Evolutionary conservation across 345 rosid species (phyloP).

Genomic region (Euphorbia lathyris): DNA sequence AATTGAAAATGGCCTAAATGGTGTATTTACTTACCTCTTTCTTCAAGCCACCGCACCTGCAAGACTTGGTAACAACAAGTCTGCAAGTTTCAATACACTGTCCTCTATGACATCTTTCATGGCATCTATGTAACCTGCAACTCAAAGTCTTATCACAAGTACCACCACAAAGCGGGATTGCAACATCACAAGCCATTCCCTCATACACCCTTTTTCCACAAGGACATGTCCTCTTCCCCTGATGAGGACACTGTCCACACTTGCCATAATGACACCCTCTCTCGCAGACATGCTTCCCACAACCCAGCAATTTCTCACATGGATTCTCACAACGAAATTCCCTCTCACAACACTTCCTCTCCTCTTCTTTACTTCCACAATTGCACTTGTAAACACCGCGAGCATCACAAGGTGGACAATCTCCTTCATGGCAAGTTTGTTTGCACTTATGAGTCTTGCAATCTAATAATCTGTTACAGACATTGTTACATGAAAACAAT

Average conservation of each 20-base stretch:
- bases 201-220: conserved; percentile 76
- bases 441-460: conserved; percentile 58
- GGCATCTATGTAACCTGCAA: conserved; percentile 78
- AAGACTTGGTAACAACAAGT: conserved; percentile 59
- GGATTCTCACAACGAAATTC: conserved; percentile 67
- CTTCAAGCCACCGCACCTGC: conserved; percentile 71
- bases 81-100: conserved; percentile 82
- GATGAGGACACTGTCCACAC: conserved; percentile 76
- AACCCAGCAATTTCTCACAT: conserved; percentile 50
- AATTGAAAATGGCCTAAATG: conserved; percentile 4
- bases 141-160: conserved; percentile 75
- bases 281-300: conserved; percentile 74
- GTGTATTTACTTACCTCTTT: conserved; percentile 63
- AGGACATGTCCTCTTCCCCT: conserved; percentile 85
- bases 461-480: conserved; percentile 45
- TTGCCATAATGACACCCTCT: conserved; percentile 74
- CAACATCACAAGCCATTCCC: conserved; percentile 75
- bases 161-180: conserved; percentile 65
- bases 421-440: conserved; percentile 61
- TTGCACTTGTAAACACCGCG: conserved; percentile 50
- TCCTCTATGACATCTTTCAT: conserved; percentile 83
- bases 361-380: conserved; percentile 59
- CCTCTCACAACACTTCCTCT: conserved; percentile 72
- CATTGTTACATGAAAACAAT: conserved; percentile 53
- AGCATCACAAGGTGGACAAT: conserved; percentile 69